These are phyloP conservation scores for Jatropha multifida DNA, from an alignment of 441 rosid genomes.

Conservation along the genomic window DNA sequence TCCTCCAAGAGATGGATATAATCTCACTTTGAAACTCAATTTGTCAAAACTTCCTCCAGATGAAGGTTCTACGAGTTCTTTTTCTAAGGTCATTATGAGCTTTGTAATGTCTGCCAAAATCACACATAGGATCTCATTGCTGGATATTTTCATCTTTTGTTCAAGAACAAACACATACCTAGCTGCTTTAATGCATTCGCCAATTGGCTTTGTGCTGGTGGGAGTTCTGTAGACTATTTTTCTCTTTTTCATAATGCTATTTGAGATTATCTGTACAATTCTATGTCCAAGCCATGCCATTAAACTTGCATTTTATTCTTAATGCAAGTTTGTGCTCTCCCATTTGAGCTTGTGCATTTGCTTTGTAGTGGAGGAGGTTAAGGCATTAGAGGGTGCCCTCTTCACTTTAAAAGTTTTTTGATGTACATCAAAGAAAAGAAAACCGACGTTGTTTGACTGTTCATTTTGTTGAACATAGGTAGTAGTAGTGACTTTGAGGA, in stretches of 20 bases:
- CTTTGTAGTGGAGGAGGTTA: background rate
- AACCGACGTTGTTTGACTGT: background rate
- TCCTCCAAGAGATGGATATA: constrained; percentile 96
- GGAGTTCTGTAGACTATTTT: background rate
- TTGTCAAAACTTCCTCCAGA: constrained; percentile 76
- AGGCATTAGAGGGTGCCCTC: background rate
- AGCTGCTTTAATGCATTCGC: background rate
- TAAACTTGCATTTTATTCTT: constrained; percentile 1
- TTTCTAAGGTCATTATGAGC: constrained; percentile 49
- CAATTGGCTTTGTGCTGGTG: background rate
- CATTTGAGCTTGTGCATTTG: background rate
- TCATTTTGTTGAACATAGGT: background rate
- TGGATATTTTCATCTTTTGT: background rate
- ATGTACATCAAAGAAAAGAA: no score
- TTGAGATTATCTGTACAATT: no score
- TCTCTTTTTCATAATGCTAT: no score
- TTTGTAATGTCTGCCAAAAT: constrained; percentile 25
- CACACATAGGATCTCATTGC: constrained; percentile 15
- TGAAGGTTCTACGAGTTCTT: constrained; percentile 73
- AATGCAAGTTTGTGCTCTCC: background rate
- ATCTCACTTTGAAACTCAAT: constrained; percentile 84
- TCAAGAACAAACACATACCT: background rate
- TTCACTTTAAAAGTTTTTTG: no score
- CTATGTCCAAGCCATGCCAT: background rate
- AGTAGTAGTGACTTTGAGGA: background rate